Percentiles rank a stretch among this genome's conserved stretches.
phyloP scores from a whole-genome alignment of 2,329 filamentous ascomycete genomes.

The Orbilia brochopaga region DNA sequence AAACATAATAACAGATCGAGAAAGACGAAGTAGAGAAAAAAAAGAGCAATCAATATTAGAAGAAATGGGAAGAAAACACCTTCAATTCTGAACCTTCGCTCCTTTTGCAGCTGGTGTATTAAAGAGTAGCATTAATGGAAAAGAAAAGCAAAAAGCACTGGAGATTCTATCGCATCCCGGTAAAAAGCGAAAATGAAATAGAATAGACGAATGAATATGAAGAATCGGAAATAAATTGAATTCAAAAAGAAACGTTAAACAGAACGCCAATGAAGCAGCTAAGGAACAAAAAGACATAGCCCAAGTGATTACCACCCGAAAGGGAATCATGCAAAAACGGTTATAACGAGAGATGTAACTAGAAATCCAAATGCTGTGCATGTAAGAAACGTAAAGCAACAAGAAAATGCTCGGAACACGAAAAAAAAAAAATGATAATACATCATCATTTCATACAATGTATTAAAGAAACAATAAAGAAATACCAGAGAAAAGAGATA shows the following conservation, averaged over 20 bases:
- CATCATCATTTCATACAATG: slow-evolving; percentile 49
- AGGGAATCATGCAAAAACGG: slow-evolving; percentile 52
- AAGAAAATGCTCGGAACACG: slow-evolving; percentile 7
- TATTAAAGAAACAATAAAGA: slow-evolving; percentile 29
- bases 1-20: slow-evolving; percentile 31
- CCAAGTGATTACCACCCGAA: slow-evolving; percentile 51
- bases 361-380: slow-evolving; percentile 31
- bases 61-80: slow-evolving; percentile 52
- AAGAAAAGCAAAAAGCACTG: slow-evolving; percentile 45
- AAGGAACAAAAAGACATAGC: slow-evolving; percentile 40
- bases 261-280: slow-evolving; percentile 21
- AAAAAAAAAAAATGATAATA: slow-evolving; percentile 45
- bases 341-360: slow-evolving; percentile 55
- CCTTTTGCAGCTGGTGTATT: slow-evolving; percentile 51
- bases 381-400: slow-evolving; percentile 9
- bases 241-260: slow-evolving; percentile 17
- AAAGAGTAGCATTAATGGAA: slow-evolving; percentile 40
- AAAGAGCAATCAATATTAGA: no score
- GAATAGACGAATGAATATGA: slow-evolving; percentile 1
- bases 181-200: slow-evolving; percentile 49
- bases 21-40: slow-evolving; percentile 49
- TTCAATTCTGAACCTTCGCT: slow-evolving; percentile 50
- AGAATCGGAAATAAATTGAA: slow-evolving; percentile 27
- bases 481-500: slow-evolving; percentile 16
- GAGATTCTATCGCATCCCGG: slow-evolving; percentile 50